phyloP scores from a whole-genome alignment of 202 grass and related monocot species.

The Digitaria exilis region DNA sequence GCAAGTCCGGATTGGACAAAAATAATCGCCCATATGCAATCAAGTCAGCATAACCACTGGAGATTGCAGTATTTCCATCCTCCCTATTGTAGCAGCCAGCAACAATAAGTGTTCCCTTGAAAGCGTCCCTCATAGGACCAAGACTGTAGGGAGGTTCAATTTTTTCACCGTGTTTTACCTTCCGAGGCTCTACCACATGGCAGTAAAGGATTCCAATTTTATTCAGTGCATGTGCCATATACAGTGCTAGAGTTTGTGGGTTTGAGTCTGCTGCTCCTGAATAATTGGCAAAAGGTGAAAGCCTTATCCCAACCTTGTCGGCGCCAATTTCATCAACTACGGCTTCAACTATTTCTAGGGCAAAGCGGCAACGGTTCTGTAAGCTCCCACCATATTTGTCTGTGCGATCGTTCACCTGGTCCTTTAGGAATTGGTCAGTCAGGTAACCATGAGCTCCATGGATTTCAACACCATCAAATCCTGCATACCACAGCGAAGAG shows the following conservation, averaged over 20 bases:
- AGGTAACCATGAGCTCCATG: constrained; percentile 79
- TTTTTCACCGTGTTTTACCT: constrained; percentile 39
- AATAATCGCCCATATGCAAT: constrained; percentile 73
- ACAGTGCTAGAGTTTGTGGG: constrained; percentile 56
- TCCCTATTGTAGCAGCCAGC: constrained; percentile 54
- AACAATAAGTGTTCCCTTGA: constrained; percentile 60
- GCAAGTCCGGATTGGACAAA: constrained; percentile 77
- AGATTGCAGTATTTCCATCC: constrained; percentile 62
- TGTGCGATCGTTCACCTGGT: constrained; percentile 63
- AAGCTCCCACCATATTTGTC: constrained; percentile 73
- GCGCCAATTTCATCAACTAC: constrained; percentile 72
- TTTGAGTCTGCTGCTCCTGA: constrained; percentile 56
- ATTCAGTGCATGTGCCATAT: constrained; percentile 61
- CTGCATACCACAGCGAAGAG: constrained; percentile 37
- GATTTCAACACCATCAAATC: constrained; percentile 89
- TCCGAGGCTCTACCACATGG: constrained; percentile 70
- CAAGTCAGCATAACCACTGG: constrained; percentile 63
- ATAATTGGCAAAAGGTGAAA: constrained; percentile 63
- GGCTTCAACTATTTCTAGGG: constrained; percentile 64
- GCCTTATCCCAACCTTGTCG: constrained; percentile 69
- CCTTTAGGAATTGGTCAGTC: constrained; percentile 83
- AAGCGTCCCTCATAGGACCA: constrained; percentile 56
- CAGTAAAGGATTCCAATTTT: constrained; percentile 59
- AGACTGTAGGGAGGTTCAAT: constrained; percentile 55
- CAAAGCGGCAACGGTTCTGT: constrained; percentile 74